A percentile compares a stretch with the other conserved stretches of the same genome.
phyloP scores from a whole-genome alignment of 169 alveolate species.

The Babesia microti region DNA sequence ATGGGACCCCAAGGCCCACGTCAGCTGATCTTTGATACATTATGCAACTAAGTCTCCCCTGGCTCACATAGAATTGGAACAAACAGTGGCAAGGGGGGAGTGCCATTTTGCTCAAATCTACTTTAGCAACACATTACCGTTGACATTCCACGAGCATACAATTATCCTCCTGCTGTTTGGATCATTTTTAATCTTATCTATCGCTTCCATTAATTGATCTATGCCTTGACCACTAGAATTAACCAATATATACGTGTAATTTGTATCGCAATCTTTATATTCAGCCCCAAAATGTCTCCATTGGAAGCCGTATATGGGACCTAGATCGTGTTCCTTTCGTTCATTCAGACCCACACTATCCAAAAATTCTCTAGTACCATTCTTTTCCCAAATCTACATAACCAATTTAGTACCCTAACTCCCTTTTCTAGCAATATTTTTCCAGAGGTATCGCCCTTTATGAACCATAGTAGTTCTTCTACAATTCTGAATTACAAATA shows the following conservation, averaged over 20 bases:
- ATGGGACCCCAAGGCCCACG: constrained; percentile 97
- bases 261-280: constrained; percentile 76
- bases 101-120: constrained; percentile 88
- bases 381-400: constrained; percentile 88
- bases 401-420: constrained; percentile 47
- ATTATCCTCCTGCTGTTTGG: constrained; percentile 88
- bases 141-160: constrained; percentile 92
- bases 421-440: constrained; percentile 80
- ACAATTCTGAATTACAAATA: constrained; percentile 45
- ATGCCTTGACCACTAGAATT: constrained; percentile 78
- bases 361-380: constrained; percentile 91
- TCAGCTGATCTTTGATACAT: constrained; percentile 96
- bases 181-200: constrained; percentile 75
- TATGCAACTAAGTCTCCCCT: constrained; percentile 83
- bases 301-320: constrained; percentile 98
- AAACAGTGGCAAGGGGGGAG: constrained; percentile 97
- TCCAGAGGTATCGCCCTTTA: constrained; percentile 89
- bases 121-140: constrained; percentile 28
- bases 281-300: constrained; percentile 96
- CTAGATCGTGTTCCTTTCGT: constrained; percentile 89
- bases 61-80: constrained; percentile 86
- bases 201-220: constrained; percentile 79
- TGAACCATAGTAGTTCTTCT: constrained; percentile 92
- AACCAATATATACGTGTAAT: constrained; percentile 50
- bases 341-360: constrained; percentile 83